These are phyloP conservation scores for Fusarium haematococcum DNA, from an alignment of 2,329 filamentous ascomycete genomes.

Conservation along the genomic window DNA sequence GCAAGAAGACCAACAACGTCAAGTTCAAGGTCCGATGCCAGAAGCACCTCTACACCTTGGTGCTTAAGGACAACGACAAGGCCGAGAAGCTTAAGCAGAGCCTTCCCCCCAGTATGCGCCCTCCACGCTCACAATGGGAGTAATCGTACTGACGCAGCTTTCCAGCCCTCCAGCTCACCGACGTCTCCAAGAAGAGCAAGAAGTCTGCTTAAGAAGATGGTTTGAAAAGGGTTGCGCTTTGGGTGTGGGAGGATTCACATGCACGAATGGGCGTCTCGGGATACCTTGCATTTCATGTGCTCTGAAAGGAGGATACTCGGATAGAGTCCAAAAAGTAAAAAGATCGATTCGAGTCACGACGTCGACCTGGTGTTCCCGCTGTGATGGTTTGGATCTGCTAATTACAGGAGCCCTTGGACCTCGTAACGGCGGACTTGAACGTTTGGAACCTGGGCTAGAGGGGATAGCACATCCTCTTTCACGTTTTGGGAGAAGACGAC, in stretches of 20 bases:
- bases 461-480: conserved; percentile 48
- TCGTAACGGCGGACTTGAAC: conserved; percentile 35
- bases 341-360: conserved; percentile 51
- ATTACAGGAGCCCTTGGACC: conserved; percentile 43
- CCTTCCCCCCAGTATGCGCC: conserved; percentile 89
- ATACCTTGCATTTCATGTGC: conserved; percentile 65
- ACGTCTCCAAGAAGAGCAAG: conserved; percentile 67
- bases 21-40: conserved; percentile 99
- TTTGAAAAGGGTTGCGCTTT: conserved; percentile 40
- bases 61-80: conserved; percentile 99
- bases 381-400: conserved; percentile 17
- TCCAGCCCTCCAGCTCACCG: conserved; percentile 64
- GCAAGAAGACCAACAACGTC: conserved; percentile 88
- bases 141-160: conserved; percentile 21
- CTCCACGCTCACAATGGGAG: neutral
- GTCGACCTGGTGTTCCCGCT: neutral
- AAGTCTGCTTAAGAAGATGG: conserved; percentile 42
- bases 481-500: conserved; percentile 55
- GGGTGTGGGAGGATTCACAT: conserved; percentile 50
- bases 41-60: conserved; percentile 95
- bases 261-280: conserved; percentile 67
- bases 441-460: conserved; percentile 38
- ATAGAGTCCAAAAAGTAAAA: conserved; percentile 52
- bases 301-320: conserved; percentile 53
- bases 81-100: conserved; percentile 99